Evolutionary conservation across 164 flowering plant species (phyloP).

Genomic region (Liquidambar formosana): DNA sequence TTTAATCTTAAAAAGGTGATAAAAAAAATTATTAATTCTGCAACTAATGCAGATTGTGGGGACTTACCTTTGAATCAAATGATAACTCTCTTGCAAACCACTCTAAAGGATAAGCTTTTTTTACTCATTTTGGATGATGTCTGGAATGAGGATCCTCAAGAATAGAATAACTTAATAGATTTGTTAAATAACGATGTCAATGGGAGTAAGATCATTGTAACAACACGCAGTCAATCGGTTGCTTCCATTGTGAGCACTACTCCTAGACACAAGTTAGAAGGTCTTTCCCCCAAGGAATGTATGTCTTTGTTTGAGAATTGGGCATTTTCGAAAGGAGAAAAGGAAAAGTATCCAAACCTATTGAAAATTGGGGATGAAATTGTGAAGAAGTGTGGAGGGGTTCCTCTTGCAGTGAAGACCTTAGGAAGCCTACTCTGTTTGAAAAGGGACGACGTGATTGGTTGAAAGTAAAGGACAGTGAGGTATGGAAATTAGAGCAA

Average conservation of each 20-base stretch:
- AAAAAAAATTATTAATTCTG: neutral
- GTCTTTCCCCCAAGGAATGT: neutral
- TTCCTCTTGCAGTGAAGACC: slow-evolving; percentile 4
- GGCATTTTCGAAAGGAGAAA: slow-evolving; percentile 2
- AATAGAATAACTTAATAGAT: neutral
- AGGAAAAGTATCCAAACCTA: neutral
- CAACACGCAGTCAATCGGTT: slow-evolving; percentile 4
- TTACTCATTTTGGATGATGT: slow-evolving; percentile 9
- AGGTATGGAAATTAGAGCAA: slow-evolving; percentile 2
- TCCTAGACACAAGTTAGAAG: neutral
- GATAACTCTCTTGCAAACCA: neutral
- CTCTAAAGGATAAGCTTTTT: neutral
- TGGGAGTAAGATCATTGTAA: slow-evolving; percentile 8
- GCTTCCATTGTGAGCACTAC: neutral
- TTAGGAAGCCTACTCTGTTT: neutral
- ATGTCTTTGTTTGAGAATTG: neutral
- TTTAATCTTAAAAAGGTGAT: neutral
- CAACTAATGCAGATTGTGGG: neutral
- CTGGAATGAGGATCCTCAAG: neutral
- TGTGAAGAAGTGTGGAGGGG: slow-evolving; percentile 1
- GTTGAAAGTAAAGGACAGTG: neutral
- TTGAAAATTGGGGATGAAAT: slow-evolving; percentile 5
- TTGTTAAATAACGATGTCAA: neutral
- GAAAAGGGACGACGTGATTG: slow-evolving; percentile 4
- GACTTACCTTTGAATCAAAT: neutral